phyloP scores from a whole-genome alignment of 371 early-diverging fungal genomes.

The Apophysomyces elegans region DNA sequence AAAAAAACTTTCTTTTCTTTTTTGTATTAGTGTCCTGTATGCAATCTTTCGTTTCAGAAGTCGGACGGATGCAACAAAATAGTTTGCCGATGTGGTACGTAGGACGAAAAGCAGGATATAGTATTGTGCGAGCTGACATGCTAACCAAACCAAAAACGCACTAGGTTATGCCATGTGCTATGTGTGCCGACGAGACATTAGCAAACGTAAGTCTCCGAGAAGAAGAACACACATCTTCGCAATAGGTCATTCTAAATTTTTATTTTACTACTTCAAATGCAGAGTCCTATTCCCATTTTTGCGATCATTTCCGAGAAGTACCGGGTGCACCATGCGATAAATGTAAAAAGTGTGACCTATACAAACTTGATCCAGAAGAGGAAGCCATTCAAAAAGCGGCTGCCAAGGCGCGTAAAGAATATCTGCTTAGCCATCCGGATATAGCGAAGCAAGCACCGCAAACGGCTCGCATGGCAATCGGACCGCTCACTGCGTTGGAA shows the following conservation, averaged over 20 bases:
- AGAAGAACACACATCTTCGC: too few species aligned
- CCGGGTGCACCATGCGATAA: constrained; percentile 55
- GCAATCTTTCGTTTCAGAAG: constrained; percentile 64
- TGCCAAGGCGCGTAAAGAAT: constrained; percentile 51
- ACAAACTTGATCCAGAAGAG: constrained; percentile 60
- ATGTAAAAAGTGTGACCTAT: constrained; percentile 66
- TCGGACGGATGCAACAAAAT: constrained; percentile 75
- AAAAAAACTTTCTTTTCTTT: background rate
- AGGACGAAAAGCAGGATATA: background rate
- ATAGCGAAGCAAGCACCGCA: constrained; percentile 19
- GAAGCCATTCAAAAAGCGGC: constrained; percentile 54
- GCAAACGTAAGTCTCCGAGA: constrained; percentile 18
- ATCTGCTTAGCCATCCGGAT: constrained; percentile 52
- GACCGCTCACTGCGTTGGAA: constrained; percentile 31
- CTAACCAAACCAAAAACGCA: constrained; percentile 3
- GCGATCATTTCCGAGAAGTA: constrained; percentile 63
- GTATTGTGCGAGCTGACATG: too few species aligned
- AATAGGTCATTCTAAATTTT: too few species aligned
- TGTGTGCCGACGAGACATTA: constrained; percentile 61
- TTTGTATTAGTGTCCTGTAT: constrained; percentile 60
- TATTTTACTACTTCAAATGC: background rate
- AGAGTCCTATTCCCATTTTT: constrained; percentile 69
- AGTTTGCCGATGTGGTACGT: constrained; percentile 61
- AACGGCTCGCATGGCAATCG: constrained; percentile 24
- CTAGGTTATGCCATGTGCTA: constrained; percentile 67